Evolutionary conservation across 768 basidiomycete species (phyloP).

Genomic region (Mycena haematopus): DNA sequence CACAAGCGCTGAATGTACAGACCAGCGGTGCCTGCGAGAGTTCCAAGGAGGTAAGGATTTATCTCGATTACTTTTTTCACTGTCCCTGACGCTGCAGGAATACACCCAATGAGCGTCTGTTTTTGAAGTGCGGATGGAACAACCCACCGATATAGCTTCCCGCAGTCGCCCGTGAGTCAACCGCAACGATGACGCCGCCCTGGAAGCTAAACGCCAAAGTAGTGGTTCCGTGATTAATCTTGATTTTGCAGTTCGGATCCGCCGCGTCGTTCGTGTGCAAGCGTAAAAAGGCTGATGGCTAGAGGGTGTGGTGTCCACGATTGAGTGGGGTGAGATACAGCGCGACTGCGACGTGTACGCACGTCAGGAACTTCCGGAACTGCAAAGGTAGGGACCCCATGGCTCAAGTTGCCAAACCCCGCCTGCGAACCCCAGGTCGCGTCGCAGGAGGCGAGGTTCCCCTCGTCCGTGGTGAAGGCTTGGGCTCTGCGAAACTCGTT

Average conservation of each 20-base stretch:
- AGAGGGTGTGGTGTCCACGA: conserved; percentile 19
- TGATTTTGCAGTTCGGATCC: conserved; percentile 93
- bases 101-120: background rate
- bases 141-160: conserved; percentile 92
- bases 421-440: conserved; percentile 82
- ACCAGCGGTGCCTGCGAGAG: conserved; percentile 99
- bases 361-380: conserved; percentile 80
- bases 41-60: conserved; percentile 95
- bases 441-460: conserved; percentile 52
- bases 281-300: conserved; percentile 91
- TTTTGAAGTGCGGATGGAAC: background rate
- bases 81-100: conserved; percentile 82
- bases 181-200: conserved; percentile 98
- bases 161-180: conserved; percentile 96
- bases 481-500: conserved; percentile 56
- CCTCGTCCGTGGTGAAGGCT: conserved; percentile 55
- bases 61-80: conserved; percentile 99
- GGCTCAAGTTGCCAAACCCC: conserved; percentile 76
- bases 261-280: conserved; percentile 95
- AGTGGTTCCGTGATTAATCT: conserved; percentile 98
- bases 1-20: no score
- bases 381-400: conserved; percentile 73
- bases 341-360: conserved; percentile 40
- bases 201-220: conserved; percentile 96
- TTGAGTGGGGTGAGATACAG: background rate